phyloP scores from a whole-genome alignment of 306 rosid species.

The Adenanthera pavonina region DNA sequence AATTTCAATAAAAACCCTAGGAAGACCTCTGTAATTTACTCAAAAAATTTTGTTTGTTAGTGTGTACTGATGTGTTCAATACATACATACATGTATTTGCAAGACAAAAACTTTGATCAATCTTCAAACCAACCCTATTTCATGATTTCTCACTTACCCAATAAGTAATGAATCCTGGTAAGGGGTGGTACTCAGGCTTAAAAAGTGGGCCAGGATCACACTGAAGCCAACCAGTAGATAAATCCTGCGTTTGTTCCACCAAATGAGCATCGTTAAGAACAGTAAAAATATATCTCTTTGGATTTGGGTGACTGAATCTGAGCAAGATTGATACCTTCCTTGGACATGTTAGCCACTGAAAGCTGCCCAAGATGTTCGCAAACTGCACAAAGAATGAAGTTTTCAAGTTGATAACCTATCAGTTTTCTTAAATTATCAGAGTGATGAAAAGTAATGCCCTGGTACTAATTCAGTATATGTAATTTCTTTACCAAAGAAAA shows the following conservation, averaged over 20 bases:
- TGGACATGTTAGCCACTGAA: constrained; percentile 93
- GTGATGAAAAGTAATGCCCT: background rate
- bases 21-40: background rate
- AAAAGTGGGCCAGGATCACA: constrained; percentile 95
- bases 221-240: constrained; percentile 89
- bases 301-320: constrained; percentile 7
- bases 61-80: background rate
- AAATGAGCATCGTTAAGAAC: constrained; percentile 33
- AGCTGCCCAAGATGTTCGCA: constrained; percentile 82
- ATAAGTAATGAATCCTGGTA: constrained; percentile 68
- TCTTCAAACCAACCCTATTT: background rate
- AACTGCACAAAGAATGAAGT: constrained; percentile 65
- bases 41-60: background rate
- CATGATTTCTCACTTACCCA: constrained; percentile 58
- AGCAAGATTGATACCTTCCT: constrained; percentile 72
- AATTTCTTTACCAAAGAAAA: background rate
- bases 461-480: background rate
- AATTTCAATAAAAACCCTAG: too few species aligned
- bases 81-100: constrained; percentile 16
- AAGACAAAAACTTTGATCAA: constrained; percentile 13
- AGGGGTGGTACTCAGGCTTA: constrained; percentile 67
- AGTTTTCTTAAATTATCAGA: constrained; percentile 4
- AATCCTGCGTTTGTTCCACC: constrained; percentile 68
- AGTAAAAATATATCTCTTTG: constrained; percentile 12
- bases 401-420: constrained; percentile 6